Conservation (phyloP, 2,329 filamentous ascomycete genomes). For the Pseudocercospora vitis region DNA sequence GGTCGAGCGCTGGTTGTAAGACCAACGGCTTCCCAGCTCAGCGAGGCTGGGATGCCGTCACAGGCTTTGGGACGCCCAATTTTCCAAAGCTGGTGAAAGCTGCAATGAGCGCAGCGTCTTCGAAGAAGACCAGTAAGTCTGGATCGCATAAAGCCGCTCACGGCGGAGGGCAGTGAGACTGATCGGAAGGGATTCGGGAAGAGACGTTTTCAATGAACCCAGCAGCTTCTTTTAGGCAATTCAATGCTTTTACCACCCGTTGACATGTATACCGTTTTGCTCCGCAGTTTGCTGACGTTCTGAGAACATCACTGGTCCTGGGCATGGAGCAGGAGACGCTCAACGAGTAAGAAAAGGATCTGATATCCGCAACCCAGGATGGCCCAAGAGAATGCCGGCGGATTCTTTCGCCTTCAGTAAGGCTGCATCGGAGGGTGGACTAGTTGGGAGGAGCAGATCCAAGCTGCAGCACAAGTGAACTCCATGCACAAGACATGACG, state of each 20-base stretch:
- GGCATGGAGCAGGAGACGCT: too few relatives aligned
- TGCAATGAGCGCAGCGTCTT: not conserved
- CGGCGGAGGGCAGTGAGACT: not conserved
- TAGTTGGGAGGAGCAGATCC: not conserved
- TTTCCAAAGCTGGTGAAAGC: slow-evolving; percentile 7
- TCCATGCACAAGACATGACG: too few relatives aligned
- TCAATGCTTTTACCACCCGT: too few relatives aligned
- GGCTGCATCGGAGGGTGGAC: not conserved
- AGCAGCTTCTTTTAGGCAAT: too few relatives aligned
- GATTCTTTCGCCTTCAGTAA: not conserved
- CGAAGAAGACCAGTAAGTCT: not conserved
- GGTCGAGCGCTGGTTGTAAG: slow-evolving; percentile 31
- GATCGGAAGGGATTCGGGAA: not conserved
- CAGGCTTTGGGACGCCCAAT: slow-evolving; percentile 34
- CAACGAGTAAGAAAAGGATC: too few relatives aligned
- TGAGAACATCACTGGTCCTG: too few relatives aligned
- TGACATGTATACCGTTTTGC: too few relatives aligned
- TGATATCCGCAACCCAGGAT: not conserved
- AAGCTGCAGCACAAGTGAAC: not conserved
- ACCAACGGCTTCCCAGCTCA: slow-evolving; percentile 34
- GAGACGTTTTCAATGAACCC: too few relatives aligned
- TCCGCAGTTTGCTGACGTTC: too few relatives aligned
- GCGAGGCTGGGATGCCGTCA: slow-evolving; percentile 37
- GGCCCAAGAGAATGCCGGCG: not conserved
- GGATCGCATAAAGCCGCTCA: not conserved